Evolutionary conservation across 2,329 filamentous ascomycete species (phyloP).

Genomic region (Cytospora piceae): DNA sequence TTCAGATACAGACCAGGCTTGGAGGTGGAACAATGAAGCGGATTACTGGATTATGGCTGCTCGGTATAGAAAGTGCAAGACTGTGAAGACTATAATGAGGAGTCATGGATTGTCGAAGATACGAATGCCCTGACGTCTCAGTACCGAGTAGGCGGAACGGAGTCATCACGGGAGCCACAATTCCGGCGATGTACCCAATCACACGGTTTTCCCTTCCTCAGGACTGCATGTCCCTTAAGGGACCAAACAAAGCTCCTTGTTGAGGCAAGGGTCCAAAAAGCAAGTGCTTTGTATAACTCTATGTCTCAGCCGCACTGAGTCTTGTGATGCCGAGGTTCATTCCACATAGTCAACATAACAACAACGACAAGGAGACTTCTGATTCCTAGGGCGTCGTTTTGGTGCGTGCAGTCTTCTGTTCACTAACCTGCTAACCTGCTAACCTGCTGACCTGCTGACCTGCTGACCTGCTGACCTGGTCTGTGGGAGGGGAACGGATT

Average conservation of each 20-base stretch:
- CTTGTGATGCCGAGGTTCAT: background rate
- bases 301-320: background rate
- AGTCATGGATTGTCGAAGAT: background rate
- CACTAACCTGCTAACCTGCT: too few relatives aligned
- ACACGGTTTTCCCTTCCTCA: background rate
- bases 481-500: too few relatives aligned
- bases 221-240: background rate
- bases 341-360: background rate
- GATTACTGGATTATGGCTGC: background rate
- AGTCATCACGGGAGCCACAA: constrained; percentile 1
- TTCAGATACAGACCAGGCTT: too few relatives aligned
- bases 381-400: too few relatives aligned
- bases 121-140: background rate
- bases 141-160: background rate
- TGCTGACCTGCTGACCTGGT: too few relatives aligned
- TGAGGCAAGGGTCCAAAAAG: background rate
- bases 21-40: background rate
- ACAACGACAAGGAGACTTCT: background rate
- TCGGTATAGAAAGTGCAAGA: background rate
- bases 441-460: too few relatives aligned
- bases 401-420: too few relatives aligned
- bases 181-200: background rate
- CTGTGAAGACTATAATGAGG: background rate
- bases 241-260: background rate
- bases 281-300: background rate